Evolutionary conservation across 2,329 filamentous ascomycete genomes (phyloP).

Genomic region (Aspergillus terreus): DNA sequence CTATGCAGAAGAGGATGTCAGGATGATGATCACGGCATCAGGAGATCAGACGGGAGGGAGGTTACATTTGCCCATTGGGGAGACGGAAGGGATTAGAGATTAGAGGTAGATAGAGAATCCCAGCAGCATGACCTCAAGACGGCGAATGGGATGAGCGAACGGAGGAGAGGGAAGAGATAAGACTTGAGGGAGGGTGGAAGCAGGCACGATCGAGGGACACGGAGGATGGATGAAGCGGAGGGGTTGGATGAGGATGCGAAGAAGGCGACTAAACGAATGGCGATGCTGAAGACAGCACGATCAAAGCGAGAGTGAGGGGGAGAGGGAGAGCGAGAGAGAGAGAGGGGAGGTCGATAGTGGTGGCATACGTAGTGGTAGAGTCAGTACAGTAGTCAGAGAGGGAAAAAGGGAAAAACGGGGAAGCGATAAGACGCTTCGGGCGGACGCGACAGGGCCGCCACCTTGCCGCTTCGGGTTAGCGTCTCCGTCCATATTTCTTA

Average conservation of each 20-base stretch:
- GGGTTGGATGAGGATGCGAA: background rate
- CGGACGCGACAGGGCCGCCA: constrained; percentile 13
- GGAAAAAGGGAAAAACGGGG: constrained; percentile 8
- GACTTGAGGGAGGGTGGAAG: background rate
- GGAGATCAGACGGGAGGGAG: background rate
- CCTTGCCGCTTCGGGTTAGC: constrained; percentile 7
- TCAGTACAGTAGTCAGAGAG: background rate
- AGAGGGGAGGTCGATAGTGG: background rate
- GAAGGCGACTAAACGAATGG: constrained; percentile 12
- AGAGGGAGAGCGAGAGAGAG: background rate
- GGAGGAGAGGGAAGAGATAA: background rate
- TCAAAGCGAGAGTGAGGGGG: constrained; percentile 4
- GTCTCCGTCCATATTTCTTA: background rate
- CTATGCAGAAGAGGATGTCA: constrained; percentile 26
- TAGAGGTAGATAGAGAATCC: constrained; percentile 12
- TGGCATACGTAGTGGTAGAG: background rate
- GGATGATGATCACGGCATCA: background rate
- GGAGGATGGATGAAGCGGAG: background rate
- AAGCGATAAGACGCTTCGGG: constrained; percentile 18
- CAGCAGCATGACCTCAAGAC: constrained; percentile 28
- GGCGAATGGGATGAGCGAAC: constrained; percentile 2
- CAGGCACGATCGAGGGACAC: background rate
- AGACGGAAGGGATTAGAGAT: constrained; percentile 5
- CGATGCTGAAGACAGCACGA: constrained; percentile 13
- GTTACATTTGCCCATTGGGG: constrained; percentile 41